These are phyloP conservation scores for Ophiostoma sp. DNA, from an alignment of 2,329 filamentous ascomycete genomes.

Conservation along the genomic window DNA sequence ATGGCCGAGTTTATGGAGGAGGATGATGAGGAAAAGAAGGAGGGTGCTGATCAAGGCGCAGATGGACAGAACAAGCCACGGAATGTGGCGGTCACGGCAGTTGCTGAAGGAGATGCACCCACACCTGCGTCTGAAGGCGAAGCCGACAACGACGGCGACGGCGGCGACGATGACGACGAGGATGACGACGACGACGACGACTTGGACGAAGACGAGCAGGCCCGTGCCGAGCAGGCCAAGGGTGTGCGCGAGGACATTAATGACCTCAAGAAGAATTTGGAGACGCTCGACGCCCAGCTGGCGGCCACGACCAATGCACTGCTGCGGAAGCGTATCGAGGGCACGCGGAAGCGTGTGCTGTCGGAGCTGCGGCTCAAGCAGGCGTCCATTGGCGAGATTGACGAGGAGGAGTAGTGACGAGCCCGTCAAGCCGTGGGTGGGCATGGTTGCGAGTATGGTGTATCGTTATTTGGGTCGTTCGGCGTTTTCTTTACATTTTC, in stretches of 20 bases:
- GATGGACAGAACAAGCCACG: constrained; percentile 41
- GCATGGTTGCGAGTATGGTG: neutral
- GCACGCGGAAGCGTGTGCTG: constrained; percentile 49
- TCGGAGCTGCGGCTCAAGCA: constrained; percentile 43
- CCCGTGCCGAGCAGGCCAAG: constrained; percentile 51
- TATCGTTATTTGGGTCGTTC: neutral
- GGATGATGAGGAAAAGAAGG: constrained; percentile 48
- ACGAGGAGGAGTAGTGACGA: constrained; percentile 35
- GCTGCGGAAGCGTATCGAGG: constrained; percentile 51
- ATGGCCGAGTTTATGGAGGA: constrained; percentile 47
- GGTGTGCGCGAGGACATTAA: constrained; percentile 55
- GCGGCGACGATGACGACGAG: constrained; percentile 51
- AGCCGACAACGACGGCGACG: constrained; percentile 44
- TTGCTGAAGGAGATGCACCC: constrained; percentile 40
- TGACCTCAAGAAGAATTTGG: constrained; percentile 54
- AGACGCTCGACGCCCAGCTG: constrained; percentile 47
- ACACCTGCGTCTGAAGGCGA: constrained; percentile 47
- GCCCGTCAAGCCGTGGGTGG: neutral
- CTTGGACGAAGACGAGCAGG: constrained; percentile 55
- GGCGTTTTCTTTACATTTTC: neutral
- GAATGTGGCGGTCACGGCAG: constrained; percentile 48
- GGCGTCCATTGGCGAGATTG: constrained; percentile 40
- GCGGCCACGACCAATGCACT: constrained; percentile 49
- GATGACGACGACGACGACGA: constrained; percentile 57
- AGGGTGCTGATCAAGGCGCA: constrained; percentile 49